Evolutionary conservation across 345 rosid genomes (phyloP).

Genomic region (Salix exigua): DNA sequence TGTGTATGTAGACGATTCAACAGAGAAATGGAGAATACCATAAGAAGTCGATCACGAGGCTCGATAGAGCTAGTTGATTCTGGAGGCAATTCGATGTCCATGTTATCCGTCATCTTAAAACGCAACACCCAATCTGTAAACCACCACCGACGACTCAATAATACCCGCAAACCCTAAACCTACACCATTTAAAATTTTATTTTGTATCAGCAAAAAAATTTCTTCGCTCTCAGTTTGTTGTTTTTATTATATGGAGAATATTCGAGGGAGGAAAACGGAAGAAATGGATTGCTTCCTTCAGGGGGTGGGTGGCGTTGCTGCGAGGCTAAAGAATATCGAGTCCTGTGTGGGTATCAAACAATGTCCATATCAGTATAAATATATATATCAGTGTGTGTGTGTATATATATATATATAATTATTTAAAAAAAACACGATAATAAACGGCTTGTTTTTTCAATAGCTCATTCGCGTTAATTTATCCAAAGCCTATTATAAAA

Average conservation of each 20-base stretch:
- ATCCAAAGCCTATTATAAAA: no score
- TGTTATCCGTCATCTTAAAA: constrained; percentile 25
- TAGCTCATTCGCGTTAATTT: no score
- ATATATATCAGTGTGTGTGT: no score
- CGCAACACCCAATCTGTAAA: constrained; percentile 49
- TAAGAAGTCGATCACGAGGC: constrained; percentile 46
- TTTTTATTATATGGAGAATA: neutral
- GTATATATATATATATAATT: no score
- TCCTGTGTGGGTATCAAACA: no score
- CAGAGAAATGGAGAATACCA: constrained; percentile 31
- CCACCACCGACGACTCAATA: constrained; percentile 21
- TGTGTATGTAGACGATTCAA: neutral
- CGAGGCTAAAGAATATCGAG: no score
- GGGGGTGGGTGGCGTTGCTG: no score
- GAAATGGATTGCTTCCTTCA: no score
- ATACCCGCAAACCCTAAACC: constrained; percentile 18
- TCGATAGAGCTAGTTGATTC: constrained; percentile 26
- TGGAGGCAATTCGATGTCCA: constrained; percentile 60
- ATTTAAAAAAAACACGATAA: no score
- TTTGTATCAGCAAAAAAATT: neutral
- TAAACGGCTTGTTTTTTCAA: no score
- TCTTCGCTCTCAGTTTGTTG: neutral
- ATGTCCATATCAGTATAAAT: no score
- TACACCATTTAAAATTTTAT: neutral
- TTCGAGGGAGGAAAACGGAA: neutral